Evolutionary conservation across 2,329 filamentous ascomycete genomes (phyloP).

Genomic region (Atkinsonella hypoxylon): DNA sequence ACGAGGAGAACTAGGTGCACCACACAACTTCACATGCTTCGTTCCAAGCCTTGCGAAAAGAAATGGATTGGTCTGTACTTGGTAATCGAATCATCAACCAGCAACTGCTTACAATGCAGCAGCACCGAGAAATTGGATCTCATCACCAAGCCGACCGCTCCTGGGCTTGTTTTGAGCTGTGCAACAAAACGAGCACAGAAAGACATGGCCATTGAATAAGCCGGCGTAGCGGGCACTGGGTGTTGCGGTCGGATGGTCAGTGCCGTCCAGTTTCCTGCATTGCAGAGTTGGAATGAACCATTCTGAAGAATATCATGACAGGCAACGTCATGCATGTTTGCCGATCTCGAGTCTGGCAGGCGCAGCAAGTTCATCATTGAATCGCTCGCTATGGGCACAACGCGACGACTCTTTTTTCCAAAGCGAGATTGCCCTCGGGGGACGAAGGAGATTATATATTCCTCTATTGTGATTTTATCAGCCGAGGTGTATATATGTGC

Average conservation of each 20-base stretch:
- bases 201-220: not conserved
- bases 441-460: not conserved
- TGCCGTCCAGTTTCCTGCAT: not conserved
- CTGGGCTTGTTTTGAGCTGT: not conserved
- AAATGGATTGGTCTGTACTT: not conserved
- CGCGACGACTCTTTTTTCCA: no score
- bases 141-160: not conserved
- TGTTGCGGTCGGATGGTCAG: not conserved
- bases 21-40: not conserved
- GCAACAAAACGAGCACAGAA: not conserved
- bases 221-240: not conserved
- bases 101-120: not conserved
- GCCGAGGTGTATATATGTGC: no score
- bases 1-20: not conserved
- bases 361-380: not conserved
- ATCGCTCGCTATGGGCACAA: not conserved
- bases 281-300: not conserved
- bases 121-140: not conserved
- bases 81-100: not conserved
- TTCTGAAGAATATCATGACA: no score
- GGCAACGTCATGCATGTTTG: no score
- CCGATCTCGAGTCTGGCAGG: not conserved
- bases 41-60: not conserved
- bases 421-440: not conserved
- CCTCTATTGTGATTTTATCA: no score